phyloP scores from a whole-genome alignment of 371 early-diverging fungal genomes.

The Saksenaea vasiformis region DNA sequence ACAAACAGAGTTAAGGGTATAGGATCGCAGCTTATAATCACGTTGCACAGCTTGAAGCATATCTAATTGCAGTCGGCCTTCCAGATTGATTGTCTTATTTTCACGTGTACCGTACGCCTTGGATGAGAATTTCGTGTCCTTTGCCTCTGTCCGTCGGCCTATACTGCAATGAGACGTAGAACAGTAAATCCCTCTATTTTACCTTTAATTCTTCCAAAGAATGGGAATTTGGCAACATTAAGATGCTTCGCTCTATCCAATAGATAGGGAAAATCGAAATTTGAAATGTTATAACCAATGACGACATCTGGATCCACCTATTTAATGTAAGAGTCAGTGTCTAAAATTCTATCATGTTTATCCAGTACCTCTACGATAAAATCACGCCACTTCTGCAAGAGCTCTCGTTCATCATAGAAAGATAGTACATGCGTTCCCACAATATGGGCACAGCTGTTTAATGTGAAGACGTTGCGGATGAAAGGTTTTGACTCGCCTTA shows the following conservation, averaged over 20 bases:
- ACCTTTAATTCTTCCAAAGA: constrained; percentile 84
- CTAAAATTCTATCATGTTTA: background rate
- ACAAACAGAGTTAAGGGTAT: constrained; percentile 97
- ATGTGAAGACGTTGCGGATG: constrained; percentile 92
- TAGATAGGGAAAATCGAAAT: constrained; percentile 99
- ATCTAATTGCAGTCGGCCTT: constrained; percentile 97
- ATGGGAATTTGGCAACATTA: constrained; percentile 76
- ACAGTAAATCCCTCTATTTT: background rate
- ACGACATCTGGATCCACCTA: constrained; percentile 97
- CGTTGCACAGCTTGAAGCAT: constrained; percentile 96
- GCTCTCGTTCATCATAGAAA: constrained; percentile 84
- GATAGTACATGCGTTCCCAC: constrained; percentile 90
- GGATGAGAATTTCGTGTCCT: constrained; percentile 86
- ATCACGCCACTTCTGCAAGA: constrained; percentile 89
- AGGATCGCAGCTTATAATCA: constrained; percentile 97
- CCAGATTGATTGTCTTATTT: constrained; percentile 85
- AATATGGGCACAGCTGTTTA: constrained; percentile 89
- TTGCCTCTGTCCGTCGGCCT: constrained; percentile 69
- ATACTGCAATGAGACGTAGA: background rate
- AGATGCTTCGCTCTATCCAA: constrained; percentile 92
- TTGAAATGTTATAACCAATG: constrained; percentile 98
- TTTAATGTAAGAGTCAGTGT: background rate
- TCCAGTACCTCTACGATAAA: constrained; percentile 68
- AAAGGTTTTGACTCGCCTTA: constrained; percentile 83
- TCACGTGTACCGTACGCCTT: constrained; percentile 95